Percentiles rank a stretch among this genome's conserved stretches.
Evolutionary conservation across 1,139 yeast species (phyloP).

Genomic region (Sugiyamaella neomexicana): DNA sequence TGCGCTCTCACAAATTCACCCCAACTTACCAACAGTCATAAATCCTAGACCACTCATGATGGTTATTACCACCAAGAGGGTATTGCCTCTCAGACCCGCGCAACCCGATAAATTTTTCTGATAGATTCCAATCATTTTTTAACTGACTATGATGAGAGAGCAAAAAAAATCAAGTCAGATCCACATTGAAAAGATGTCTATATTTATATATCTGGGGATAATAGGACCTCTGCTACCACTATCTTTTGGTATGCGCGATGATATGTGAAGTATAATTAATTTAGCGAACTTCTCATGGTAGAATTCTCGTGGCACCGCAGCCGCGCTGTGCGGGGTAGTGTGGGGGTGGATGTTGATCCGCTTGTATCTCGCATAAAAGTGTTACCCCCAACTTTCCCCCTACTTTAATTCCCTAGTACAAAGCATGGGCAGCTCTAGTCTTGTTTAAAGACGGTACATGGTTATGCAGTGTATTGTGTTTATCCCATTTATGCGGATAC

Average conservation of each 20-base stretch:
- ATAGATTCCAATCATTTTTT: slow-evolving; percentile 15
- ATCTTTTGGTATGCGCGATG: background rate
- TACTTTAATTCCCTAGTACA: background rate
- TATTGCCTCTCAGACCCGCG: slow-evolving; percentile 20
- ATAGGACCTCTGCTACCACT: background rate
- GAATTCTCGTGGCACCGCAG: background rate
- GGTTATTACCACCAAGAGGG: slow-evolving; percentile 20
- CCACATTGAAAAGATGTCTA: background rate
- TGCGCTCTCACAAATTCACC: background rate
- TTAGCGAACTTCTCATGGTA: background rate
- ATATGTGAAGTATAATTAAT: background rate
- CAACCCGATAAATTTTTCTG: slow-evolving; percentile 18
- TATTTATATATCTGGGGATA: background rate
- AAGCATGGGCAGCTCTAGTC: background rate
- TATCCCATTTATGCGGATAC: background rate
- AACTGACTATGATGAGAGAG: background rate
- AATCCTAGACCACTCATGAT: slow-evolving; percentile 23
- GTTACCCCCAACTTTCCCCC: background rate
- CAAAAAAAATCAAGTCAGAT: background rate
- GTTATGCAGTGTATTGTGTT: background rate
- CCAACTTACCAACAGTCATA: slow-evolving; percentile 21
- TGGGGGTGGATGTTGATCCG: background rate
- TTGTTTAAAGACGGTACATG: background rate
- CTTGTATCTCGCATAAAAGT: background rate
- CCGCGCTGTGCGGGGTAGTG: background rate